A percentile compares a stretch with the other conserved stretches of the same genome.
Conservation (phyloP, 257 asterid genomes). For the Handroanthus guayacan region DNA sequence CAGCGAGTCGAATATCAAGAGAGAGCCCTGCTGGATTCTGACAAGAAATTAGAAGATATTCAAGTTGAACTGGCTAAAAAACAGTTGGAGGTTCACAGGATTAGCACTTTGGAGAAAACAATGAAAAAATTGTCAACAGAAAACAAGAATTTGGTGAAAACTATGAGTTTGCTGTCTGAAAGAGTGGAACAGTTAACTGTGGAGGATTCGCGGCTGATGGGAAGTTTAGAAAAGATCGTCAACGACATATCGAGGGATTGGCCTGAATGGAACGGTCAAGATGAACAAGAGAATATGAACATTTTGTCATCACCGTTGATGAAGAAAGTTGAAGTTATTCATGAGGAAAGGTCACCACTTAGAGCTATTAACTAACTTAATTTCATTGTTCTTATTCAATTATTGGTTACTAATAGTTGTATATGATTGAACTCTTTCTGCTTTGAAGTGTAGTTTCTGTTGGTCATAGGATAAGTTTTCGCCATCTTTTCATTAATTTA, state of each 20-base stretch:
- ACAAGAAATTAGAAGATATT: slow-evolving; percentile 35
- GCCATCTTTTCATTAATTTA: background rate
- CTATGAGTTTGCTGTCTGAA: slow-evolving; percentile 48
- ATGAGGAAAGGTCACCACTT: slow-evolving; percentile 71
- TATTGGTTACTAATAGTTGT: slow-evolving; percentile 22
- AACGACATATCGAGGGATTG: slow-evolving; percentile 32
- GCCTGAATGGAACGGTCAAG: slow-evolving; percentile 32
- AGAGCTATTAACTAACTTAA: slow-evolving; percentile 60
- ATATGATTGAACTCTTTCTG: slow-evolving; percentile 29
- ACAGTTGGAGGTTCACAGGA: slow-evolving; percentile 40
- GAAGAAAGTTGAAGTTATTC: slow-evolving; percentile 61
- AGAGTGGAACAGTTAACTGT: slow-evolving; percentile 45
- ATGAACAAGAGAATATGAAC: slow-evolving; percentile 67
- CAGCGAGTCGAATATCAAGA: slow-evolving; percentile 46
- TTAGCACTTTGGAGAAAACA: slow-evolving; percentile 32
- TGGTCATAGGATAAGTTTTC: slow-evolving; percentile 5
- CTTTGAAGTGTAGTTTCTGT: slow-evolving; percentile 27
- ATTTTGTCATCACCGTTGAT: slow-evolving; percentile 42
- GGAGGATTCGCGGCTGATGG: slow-evolving; percentile 66
- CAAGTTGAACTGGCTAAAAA: slow-evolving; percentile 43
- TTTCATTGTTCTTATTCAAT: background rate
- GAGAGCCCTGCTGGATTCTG: slow-evolving; percentile 19
- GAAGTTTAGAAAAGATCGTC: slow-evolving; percentile 57
- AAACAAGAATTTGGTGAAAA: slow-evolving; percentile 46
- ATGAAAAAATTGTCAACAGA: slow-evolving; percentile 48